Base-by-base conservation (phyloP, 164 flowering plant genomes). In the Chloranthus sessilifolius region DNA sequence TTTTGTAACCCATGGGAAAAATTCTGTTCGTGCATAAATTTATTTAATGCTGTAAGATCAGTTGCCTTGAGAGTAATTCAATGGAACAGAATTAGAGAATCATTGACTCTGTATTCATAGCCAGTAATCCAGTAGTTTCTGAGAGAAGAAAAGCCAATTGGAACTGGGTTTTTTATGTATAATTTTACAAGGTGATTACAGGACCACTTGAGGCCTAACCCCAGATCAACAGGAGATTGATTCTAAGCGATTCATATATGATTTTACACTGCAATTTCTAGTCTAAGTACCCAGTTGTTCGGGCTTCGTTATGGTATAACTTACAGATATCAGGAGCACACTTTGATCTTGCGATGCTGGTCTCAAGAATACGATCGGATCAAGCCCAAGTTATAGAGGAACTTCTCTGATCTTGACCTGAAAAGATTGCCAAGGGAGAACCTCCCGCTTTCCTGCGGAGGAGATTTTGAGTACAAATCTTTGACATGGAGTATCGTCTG, bases 381-480 rank as follows among this genome's bases (percentile, higher is more conserved):
- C 51, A 88, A 56, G 2, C 97, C 97, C 74, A 88, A 53, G 68
- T 71, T 80, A 59, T 70, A 83, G 20, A 89, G 86, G 29, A 88
- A 70, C 70, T 76, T 91, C 71, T 85, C 95, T 2, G 96, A 88
- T 53, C 86, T 75, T 1, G 90, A 61, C 52, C 80, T 67, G 56
- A 91, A 79, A 26, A 87, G 58, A 61, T 58, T 77, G 7, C 95
- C 81, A 30, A 88, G 57, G 6, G 98, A 91, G 64, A 91, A 87
- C 17, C 52, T 60, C 11, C 73, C 82, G 9, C 67, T 58, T 23
- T 74, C 85, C 23, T 66, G 73, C 0, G 77, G 57, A 11, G 81
- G 76, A 30, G 79, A 67, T 43, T 68, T 74, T 2, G 75, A 58
- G 60, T 50, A 62, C 1, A 79, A 84, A 3, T 85, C 95, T 48